Base-by-base conservation (phyloP, 169 alveolate genomes). In the Babesia sp. region DNA sequence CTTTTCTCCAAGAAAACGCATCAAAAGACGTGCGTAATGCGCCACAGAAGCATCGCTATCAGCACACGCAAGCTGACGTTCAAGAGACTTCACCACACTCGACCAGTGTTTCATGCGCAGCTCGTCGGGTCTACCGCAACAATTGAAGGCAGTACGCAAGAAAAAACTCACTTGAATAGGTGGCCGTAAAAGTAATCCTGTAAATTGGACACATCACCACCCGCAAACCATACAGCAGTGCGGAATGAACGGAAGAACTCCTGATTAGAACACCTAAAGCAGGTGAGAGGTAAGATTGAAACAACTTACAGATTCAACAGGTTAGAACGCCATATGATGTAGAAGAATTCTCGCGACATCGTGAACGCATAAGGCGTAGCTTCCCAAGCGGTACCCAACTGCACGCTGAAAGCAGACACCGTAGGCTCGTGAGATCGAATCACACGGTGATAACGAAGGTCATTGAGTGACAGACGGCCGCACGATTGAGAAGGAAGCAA, bases 101-200 rank as follows among this genome's bases (percentile, higher is more conserved):
- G 79, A 78, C 66, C 60, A 61, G 63, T 55, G 64, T 82, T 61
- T 78, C n/a, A 55, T 31, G 42, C 66, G 48, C 55, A 78, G n/a
- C 69, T 78, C 86, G 36, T 78, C 86, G 37, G 59, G 54, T 50
- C 85, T 74, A 46, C 60, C 42, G 11, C 11, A 26, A 8, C 8
- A 16, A 9, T 31, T 12, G n/a, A 22, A 39, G 3, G 16, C 8
- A 55, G 11, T 3, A 24, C 14, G 46, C 22, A n/a, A 28, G 2
- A 0, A 60, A 67, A 9, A 74, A 74, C 83, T 34, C 24, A 74
- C 82, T 71, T 78, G 74, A 78, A 78, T 45, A 78, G 31, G 50
- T 78, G 86, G 53, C 86, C 86, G 33, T 69, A 78, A 67, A 78
- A 78, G 82, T 68, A 46, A 46, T 64, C 67, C 69, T 78, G 73